These are phyloP conservation scores for Aurinia saxatilis DNA, from an alignment of 345 rosid species.

Conservation along the genomic window DNA sequence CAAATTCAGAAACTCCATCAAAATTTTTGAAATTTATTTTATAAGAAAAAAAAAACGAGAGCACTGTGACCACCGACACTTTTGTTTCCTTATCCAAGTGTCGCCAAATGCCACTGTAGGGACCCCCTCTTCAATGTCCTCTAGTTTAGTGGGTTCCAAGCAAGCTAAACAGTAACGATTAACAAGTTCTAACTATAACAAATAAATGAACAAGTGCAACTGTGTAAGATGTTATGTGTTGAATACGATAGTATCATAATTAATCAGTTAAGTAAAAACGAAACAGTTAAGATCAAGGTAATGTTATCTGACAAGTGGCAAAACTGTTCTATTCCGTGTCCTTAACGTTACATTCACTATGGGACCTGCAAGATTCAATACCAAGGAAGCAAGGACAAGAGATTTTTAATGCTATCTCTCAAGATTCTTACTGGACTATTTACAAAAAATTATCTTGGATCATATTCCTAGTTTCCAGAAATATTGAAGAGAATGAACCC, in stretches of 20 bases:
- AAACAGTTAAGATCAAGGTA: neutral
- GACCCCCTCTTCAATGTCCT: neutral
- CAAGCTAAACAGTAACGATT: neutral
- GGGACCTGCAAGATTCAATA: slow-evolving; percentile 9
- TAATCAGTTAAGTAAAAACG: neutral
- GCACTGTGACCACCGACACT: slow-evolving; percentile 22
- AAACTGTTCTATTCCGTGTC: slow-evolving; percentile 4
- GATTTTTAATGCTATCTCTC: neutral
- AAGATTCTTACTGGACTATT: too few relatives aligned
- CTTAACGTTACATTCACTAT: slow-evolving; percentile 14
- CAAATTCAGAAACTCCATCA: neutral
- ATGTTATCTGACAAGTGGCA: neutral
- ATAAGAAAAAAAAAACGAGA: slow-evolving; percentile 2
- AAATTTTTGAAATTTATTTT: neutral
- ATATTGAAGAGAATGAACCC: neutral
- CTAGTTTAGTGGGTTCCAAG: slow-evolving; percentile 8
- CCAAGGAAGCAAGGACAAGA: slow-evolving; percentile 7
- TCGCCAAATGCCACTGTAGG: neutral
- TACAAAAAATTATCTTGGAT: neutral
- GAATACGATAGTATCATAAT: neutral
- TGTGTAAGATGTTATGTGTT: neutral
- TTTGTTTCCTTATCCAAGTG: slow-evolving; percentile 18
- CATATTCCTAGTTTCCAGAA: neutral
- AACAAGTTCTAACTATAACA: neutral
- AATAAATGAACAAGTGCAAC: neutral